Evolutionary conservation across 1,284 basidiomycete species (phyloP), one percentile per base, ranked within the genome.

Genomic region (Boletus holoroseus): DNA sequence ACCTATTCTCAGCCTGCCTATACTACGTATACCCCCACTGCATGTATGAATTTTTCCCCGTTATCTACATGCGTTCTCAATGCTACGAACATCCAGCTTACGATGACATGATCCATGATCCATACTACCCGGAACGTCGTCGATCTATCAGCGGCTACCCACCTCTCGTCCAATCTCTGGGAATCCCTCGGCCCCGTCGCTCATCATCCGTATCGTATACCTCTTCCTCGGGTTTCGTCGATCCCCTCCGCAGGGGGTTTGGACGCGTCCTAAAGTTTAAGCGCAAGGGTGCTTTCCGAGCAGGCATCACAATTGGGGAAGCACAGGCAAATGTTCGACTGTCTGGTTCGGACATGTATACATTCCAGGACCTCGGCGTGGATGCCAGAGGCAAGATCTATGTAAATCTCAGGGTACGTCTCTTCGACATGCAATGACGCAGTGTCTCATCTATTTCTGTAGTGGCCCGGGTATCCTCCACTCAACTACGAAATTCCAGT

Each of bases 401-500:
- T 40, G 69, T 88, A 38, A 81, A 76, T 66, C 71, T 88, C 49
- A 75, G 78, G 66, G 85, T 84, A 59, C 35, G 73, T 68, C 34
- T 49, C 34, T 41, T 13, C 16, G 18, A n/a, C 16, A 6, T 43
- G 5, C 1, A 3, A 31, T 15, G 20, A 26, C 5, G 13, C 39
- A 34, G 1, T 30, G 35, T 42, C 48, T 58, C 27, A 55, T 37
- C 34, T 16, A 11, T 45, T 31, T 42, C 32, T 50, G 18, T 46
- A 88, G 86, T 88, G 86, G 86, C 71, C 76, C 39, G 85, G 85
- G 0, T 86, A 85, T 60, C 69, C 73, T 31, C 77, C 85, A 6
- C 75, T 87, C 63, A 86, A 82, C 40, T 88, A 88, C 59, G 82
- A 86, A 61, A 82, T 88, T 36, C 86, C 85, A 1, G 69, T 88